Percentiles rank a stretch among this genome's conserved stretches.
Evolutionary conservation across 257 asterid genomes (phyloP).

Genomic region (Ophiorrhiza pumila): DNA sequence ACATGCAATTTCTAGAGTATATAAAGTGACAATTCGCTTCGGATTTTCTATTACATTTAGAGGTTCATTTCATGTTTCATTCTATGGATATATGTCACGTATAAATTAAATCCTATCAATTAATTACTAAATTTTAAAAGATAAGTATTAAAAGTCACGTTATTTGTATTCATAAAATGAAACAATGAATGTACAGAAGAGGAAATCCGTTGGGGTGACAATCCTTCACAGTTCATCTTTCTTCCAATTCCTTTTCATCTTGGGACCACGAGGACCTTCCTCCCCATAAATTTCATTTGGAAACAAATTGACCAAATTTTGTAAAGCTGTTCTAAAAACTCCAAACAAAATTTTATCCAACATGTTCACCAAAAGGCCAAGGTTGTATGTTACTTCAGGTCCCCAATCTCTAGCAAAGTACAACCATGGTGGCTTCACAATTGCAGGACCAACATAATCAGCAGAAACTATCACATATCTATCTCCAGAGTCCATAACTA

Average conservation of each 20-base stretch:
- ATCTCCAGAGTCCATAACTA: slow-evolving; percentile 21
- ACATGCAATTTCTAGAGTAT: neutral
- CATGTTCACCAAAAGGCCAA: slow-evolving; percentile 18
- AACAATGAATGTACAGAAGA: no score
- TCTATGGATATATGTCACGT: no score
- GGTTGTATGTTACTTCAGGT: slow-evolving; percentile 21
- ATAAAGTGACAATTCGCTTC: no score
- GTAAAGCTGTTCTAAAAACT: slow-evolving; percentile 12
- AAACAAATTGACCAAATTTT: slow-evolving; percentile 17
- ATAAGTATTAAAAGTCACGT: no score
- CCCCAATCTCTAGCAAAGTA: slow-evolving; percentile 40
- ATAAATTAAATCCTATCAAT: no score
- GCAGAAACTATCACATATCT: slow-evolving; percentile 21
- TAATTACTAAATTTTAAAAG: no score
- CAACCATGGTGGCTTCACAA: slow-evolving; percentile 34
- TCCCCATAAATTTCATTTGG: slow-evolving; percentile 33
- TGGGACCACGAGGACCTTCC: slow-evolving; percentile 38
- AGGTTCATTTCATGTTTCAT: no score
- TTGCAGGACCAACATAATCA: slow-evolving; percentile 15
- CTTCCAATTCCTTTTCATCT: slow-evolving; percentile 31
- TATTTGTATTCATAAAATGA: no score
- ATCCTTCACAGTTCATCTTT: slow-evolving; percentile 25
- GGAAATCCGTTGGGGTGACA: no score
- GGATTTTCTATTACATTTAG: no score
- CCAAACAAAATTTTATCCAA: slow-evolving; percentile 16